Base-by-base conservation (phyloP, 106 monocot genomes). In the Dioscorea dumetorum region DNA sequence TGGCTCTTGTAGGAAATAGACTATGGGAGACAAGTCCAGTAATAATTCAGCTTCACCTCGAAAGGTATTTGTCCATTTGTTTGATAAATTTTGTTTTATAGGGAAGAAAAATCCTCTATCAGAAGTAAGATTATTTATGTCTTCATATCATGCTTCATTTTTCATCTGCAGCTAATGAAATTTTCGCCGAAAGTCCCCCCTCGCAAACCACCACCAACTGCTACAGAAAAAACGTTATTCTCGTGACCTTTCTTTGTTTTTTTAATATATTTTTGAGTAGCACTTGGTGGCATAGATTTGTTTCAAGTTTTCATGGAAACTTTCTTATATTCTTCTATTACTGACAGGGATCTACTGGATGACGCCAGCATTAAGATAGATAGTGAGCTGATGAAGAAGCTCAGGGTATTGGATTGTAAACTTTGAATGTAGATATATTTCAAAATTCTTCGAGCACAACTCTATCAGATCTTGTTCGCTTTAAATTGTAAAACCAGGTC, bases 131-230 rank as follows among this genome's bases (percentile, higher is more conserved):
- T 10, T 21, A 3, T 21, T 3, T 60, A 10, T 60, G 13, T 28
- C 23, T 60, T 60, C 60, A 60, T 12, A 60, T 60, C 23, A 6
- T 23, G 12, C 22, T 24, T 23, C 21, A 60, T 60, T 60, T 60
- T 60, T 24, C 33, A 2, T 34, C 16, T 64, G 64, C 33, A 64
- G 64, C 64, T 33, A 35, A n/a, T 64, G 48, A 64, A 64, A 35
- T 64, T 64, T 21, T n/a, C 64, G 4, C 64, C 64, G 0, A 64
- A 64, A 64, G 48, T 64, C n/a, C 64, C 64, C 15, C 33, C 33
- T 6, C 64, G 15, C 33, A 64, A 64, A 24, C 12, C 5, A 24
- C 16, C 64, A 64, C 34, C 33, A 21, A 18, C 64, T 34, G 33
- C 20, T 15, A 35, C 10, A 5, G 18, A 35, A 11, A 35, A 64